Evolutionary conservation across 768 basidiomycete genomes (phyloP).

Genomic region (Lactarius sanguifluus): DNA sequence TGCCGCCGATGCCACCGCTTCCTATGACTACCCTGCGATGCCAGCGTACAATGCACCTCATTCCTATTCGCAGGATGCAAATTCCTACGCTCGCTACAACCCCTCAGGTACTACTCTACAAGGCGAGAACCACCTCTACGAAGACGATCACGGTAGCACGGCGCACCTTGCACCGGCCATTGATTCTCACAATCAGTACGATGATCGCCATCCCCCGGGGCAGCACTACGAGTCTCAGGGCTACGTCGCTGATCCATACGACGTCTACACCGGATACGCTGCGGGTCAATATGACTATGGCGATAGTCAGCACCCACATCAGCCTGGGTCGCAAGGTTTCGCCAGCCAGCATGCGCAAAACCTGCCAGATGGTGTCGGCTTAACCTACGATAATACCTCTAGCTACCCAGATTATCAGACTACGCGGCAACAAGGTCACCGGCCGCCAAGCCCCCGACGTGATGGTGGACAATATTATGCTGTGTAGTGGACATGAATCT

Average conservation of each 20-base stretch:
- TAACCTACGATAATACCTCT: conserved; percentile 8
- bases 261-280: conserved; percentile 43
- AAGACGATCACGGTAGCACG: conserved; percentile 69
- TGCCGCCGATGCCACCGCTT: conserved; percentile 49
- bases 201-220: conserved; percentile 2
- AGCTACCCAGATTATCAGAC: background rate
- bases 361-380: conserved; percentile 5
- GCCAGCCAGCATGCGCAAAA: conserved; percentile 10
- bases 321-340: conserved; percentile 6
- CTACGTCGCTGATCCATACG: conserved; percentile 47
- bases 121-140: conserved; percentile 53
- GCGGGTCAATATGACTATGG: conserved; percentile 11
- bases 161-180: conserved; percentile 57
- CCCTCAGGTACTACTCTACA: conserved; percentile 57
- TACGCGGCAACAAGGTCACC: background rate
- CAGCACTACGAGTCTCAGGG: conserved; percentile 13
- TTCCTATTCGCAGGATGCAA: conserved; percentile 51
- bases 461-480: conserved; percentile 13
- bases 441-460: background rate
- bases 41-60: conserved; percentile 70
- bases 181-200: conserved; percentile 56
- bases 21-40: conserved; percentile 65
- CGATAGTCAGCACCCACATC: conserved; percentile 11
- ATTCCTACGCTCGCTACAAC: conserved; percentile 57
- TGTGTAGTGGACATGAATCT: conserved; percentile 11